These are phyloP conservation scores for Caloboletus inedulis DNA, from an alignment of 1,284 basidiomycete species.

Conservation along the genomic window DNA sequence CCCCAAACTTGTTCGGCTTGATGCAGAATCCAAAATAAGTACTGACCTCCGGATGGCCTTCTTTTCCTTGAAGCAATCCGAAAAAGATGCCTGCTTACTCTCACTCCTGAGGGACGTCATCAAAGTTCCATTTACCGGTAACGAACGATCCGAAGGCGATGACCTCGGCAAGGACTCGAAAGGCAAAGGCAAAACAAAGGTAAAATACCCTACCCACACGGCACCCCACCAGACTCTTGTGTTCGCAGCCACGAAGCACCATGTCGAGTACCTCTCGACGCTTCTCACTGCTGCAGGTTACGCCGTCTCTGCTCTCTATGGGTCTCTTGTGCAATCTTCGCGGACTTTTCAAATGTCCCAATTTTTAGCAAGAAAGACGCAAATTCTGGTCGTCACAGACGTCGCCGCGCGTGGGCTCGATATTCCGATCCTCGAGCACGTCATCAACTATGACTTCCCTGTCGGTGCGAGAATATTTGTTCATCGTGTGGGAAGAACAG, in stretches of 20 bases:
- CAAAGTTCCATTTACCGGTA: conserved; percentile 62
- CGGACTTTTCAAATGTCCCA: conserved; percentile 89
- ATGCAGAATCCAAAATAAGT: conserved; percentile 95
- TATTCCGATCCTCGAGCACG: conserved; percentile 91
- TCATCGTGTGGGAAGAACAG: conserved; percentile 96
- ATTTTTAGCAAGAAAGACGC: conserved; percentile 83
- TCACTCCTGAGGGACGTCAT: conserved; percentile 86
- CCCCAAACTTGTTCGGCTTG: conserved; percentile 92
- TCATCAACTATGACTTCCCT: conserved; percentile 98
- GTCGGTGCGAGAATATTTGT: conserved; percentile 92
- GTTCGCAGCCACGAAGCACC: conserved; percentile 98
- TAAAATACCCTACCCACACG: conserved; percentile 41
- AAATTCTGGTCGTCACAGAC: conserved; percentile 93
- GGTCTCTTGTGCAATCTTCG: conserved; percentile 90
- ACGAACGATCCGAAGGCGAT: conserved; percentile 27
- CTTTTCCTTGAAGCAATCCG: conserved; percentile 87
- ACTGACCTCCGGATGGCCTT: conserved; percentile 92
- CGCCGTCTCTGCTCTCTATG: conserved; percentile 94
- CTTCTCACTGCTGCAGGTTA: conserved; percentile 87
- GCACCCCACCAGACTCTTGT: conserved; percentile 91
- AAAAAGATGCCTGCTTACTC: conserved; percentile 93
- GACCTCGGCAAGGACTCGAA: conserved; percentile 38
- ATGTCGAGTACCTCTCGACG: conserved; percentile 91
- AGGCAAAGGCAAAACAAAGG: conserved; percentile 50
- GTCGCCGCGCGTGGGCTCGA: conserved; percentile 97